Base-by-base conservation (phyloP, 2,329 filamentous ascomycete genomes). In the Microsporum canis region DNA sequence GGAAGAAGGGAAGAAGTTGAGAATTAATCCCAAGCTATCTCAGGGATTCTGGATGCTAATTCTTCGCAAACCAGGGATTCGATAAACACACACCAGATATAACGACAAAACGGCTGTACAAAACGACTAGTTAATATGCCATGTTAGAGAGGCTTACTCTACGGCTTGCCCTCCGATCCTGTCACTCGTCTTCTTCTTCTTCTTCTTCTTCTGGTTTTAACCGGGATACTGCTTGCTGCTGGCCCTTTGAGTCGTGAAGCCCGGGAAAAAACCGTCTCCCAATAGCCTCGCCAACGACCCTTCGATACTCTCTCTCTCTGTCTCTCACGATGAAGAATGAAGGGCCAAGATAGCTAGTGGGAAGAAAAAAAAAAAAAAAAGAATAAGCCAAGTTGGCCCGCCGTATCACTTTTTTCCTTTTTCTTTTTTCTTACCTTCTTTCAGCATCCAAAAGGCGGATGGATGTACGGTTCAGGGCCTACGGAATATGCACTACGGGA, bases 401-500 rank as follows among this genome's bases (percentile, higher is more conserved):
- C 49, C n/a, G 49, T 53, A 53, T 53, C 49, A 53, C 14, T 49
- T 49, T 49, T 31, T 49, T 10, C 8, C 17, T 23, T 10, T 14
- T 29, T 31, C 12, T 49, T 7, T 5, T n/a, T 43, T n/a, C 5
- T 43, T 49, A 5, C 45, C 12, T 53, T 23, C 17, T 34, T 34
- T 33, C 49, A 34, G 12, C 49, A 29, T 31, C 27, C 3, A 31
- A 33, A 12, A 10, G 5, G 23, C 45, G 27, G 49, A 31, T 53
- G 49, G 49, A n/a, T 34, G 29, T 31, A 34, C 49, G 29, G 49
- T 53, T 33, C 49, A 53, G 49, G 49, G 49, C 49, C 27, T 53
- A 23, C 49, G 49, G 49, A 53, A 53, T 53, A 53, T 53, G 49
- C 49, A 53, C 49, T 34, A 53, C 49, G 49, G 49, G 49, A 53